Base-by-base conservation (phyloP, 768 basidiomycete species). In the Exidia glandulosa region DNA sequence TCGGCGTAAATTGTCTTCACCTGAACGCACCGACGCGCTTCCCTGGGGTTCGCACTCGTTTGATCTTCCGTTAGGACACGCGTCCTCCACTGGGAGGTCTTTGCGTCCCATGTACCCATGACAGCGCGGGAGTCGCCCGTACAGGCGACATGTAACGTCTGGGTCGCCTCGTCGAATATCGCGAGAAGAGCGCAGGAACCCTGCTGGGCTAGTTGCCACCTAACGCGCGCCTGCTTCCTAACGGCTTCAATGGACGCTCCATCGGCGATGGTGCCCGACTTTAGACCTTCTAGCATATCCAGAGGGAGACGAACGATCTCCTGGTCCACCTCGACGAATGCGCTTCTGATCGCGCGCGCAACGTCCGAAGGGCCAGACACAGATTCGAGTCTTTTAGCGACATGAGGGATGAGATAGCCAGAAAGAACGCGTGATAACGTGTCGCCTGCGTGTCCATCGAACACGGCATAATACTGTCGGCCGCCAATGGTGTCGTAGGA, bases 61-160 rank as follows among this genome's bases (percentile, higher is more conserved):
- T 97, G 94, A 68, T 98, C 96, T 71, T 97, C 93, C 31, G 83
- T 91, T 62, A 99, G 77, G 71, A 5, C 78, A 78, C 57, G 82
- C 72, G 31, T 73, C 85, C 64, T 76, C 80, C n/a, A 54, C 14
- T 31, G 72, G 47, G 60, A 30, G 64, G 61, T 32, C 61, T 57
- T 1, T 71, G 74, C 29, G 80, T 70, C 0, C 88, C 90, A 94
- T 36, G 91, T 81, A 23, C 96, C 96, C 23, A 94, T 94, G 5
- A 98, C 93, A 14, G 96, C 96, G 54, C 96, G 82, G 68, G 90
- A 90, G 69, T 99, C 96, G 0, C 96, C 96, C 3, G 93, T 86
- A 64, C 86, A 85, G 5, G 95, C 95, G 33, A 98, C 84, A 66
- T 96, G 95, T 31, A 98, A 70, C 68, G 92, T 84, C 48, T 79